These are phyloP conservation scores for Taphrina communis DNA, from an alignment of 1,139 yeast genomes.

Conservation along the genomic window DNA sequence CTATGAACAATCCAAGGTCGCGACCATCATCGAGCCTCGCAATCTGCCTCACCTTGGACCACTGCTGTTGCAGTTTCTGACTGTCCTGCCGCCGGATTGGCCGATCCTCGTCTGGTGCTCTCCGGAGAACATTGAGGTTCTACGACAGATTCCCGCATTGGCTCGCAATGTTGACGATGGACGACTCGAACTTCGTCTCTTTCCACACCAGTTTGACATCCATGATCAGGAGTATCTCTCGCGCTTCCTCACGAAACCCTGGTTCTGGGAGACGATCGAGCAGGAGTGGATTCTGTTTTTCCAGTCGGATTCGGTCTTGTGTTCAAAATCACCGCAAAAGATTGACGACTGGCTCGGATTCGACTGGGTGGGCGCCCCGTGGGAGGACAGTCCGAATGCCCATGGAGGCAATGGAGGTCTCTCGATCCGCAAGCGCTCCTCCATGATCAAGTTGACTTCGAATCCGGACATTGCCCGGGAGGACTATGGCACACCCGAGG, in stretches of 20 bases:
- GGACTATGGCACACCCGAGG: conserved; percentile 28
- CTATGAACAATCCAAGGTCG: conserved; percentile 24
- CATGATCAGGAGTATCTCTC: conserved; percentile 35
- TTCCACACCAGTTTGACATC: conserved; percentile 35
- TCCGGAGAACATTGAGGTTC: conserved; percentile 33
- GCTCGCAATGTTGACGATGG: conserved; percentile 19
- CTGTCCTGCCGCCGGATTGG: conserved; percentile 29
- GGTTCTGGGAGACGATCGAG: conserved; percentile 31
- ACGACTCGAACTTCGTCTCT: conserved; percentile 28
- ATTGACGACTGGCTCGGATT: conserved; percentile 37
- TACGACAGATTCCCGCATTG: conserved; percentile 30
- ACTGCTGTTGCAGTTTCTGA: conserved; percentile 27
- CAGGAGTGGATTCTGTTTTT: conserved; percentile 33
- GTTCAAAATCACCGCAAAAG: conserved; percentile 35
- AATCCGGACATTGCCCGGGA: conserved; percentile 34
- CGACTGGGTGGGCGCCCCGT: conserved; percentile 39
- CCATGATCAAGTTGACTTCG: conserved; percentile 30
- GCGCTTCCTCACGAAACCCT: conserved; percentile 34
- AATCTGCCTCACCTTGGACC: conserved; percentile 31
- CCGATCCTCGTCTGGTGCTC: conserved; percentile 36
- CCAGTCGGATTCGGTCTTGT: conserved; percentile 36
- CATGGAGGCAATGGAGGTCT: conserved; percentile 36
- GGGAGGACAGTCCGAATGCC: conserved; percentile 37
- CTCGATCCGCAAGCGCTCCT: conserved; percentile 28
- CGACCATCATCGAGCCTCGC: conserved; percentile 36